A percentile compares a stretch with the other conserved stretches of the same genome.
Conservation (phyloP, 345 rosid species). For the Pugionium cornutum region DNA sequence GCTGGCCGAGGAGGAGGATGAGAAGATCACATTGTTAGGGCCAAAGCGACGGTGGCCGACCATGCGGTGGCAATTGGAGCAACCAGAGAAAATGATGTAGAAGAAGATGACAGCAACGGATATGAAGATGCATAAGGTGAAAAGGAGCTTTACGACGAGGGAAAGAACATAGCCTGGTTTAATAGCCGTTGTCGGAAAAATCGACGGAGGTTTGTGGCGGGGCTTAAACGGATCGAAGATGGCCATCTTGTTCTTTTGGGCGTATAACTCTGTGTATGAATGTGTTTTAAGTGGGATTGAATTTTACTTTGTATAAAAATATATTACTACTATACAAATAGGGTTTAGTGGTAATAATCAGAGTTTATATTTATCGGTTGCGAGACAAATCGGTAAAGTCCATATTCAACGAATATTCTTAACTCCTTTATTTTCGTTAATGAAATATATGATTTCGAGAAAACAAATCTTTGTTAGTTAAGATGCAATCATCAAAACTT, state of each 20-base stretch:
- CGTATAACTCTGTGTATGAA: neutral
- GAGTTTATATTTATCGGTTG: neutral
- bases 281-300: neutral
- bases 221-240: slow-evolving; percentile 32
- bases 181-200: slow-evolving; percentile 36
- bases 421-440: slow-evolving; percentile 26
- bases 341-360: neutral
- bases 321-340: slow-evolving; percentile 1
- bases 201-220: slow-evolving; percentile 36
- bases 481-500: slow-evolving; percentile 2
- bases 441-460: slow-evolving; percentile 9
- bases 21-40: slow-evolving; percentile 44
- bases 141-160: slow-evolving; percentile 42
- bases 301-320: neutral
- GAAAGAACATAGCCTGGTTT: slow-evolving; percentile 45
- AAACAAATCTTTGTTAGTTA: slow-evolving; percentile 26
- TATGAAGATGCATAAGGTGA: slow-evolving; percentile 46
- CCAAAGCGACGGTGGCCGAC: slow-evolving; percentile 42
- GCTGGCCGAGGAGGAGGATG: slow-evolving; percentile 37
- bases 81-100: slow-evolving; percentile 42
- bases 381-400: slow-evolving; percentile 24
- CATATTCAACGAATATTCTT: slow-evolving; percentile 28
- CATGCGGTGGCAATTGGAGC: slow-evolving; percentile 34
- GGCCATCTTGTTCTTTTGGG: slow-evolving; percentile 17
- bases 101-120: slow-evolving; percentile 50